These are phyloP conservation scores for Liquidambar formosana DNA, from an alignment of 164 flowering plant species.

Conservation along the genomic window DNA sequence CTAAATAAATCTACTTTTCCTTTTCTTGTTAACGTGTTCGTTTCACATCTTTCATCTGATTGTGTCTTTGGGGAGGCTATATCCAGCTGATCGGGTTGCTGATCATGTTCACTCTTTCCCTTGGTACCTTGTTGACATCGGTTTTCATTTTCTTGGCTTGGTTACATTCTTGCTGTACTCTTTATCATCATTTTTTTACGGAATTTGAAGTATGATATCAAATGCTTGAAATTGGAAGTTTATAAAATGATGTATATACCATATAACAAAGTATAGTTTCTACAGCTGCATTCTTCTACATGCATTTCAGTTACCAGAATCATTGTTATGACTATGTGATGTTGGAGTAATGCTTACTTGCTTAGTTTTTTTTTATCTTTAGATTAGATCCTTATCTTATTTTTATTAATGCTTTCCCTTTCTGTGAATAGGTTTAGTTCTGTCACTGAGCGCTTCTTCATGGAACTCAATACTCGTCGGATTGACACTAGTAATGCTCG, in stretches of 20 bases:
- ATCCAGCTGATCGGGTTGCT: background rate
- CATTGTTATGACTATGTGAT: background rate
- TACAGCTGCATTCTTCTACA: too few relatives aligned
- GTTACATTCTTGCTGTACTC: background rate
- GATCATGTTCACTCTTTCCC: background rate
- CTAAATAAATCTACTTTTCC: too few relatives aligned
- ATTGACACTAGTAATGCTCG: constrained; percentile 82
- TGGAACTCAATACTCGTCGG: constrained; percentile 91
- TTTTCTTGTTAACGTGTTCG: background rate
- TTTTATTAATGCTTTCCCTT: constrained; percentile 4
- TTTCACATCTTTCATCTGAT: background rate
- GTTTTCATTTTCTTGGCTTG: constrained; percentile 1
- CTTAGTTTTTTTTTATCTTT: too few relatives aligned
- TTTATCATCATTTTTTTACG: background rate
- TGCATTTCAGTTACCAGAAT: background rate
- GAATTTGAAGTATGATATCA: background rate
- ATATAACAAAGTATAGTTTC: background rate
- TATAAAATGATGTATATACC: background rate
- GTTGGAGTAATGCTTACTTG: background rate
- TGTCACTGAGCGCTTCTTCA: constrained; percentile 96
- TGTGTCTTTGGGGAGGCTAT: constrained; percentile 8
- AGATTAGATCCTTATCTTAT: constrained; percentile 5
- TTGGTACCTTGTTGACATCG: background rate
- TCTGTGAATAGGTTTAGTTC: constrained; percentile 78
- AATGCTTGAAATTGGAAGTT: background rate